Percentiles rank a stretch among this genome's conserved stretches.
These are phyloP conservation scores for Malassezia sympodialis DNA, from an alignment of 1,284 basidiomycete species.

Conservation along the genomic window DNA sequence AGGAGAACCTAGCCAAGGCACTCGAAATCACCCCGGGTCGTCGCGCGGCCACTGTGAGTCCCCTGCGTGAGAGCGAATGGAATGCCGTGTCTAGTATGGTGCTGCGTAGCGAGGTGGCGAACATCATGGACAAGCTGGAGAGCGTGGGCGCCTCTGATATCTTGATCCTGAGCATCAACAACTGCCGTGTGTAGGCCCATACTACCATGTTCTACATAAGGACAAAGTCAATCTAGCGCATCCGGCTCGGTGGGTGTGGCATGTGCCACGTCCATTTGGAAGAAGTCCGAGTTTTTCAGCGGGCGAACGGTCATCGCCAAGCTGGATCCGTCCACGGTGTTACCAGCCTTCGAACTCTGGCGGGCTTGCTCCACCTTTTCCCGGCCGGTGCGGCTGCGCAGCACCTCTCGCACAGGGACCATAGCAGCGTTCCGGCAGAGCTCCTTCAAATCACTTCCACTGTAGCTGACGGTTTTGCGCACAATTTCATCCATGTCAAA, in stretches of 20 bases:
- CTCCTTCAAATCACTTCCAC: conserved; percentile 86
- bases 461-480: conserved; percentile 63
- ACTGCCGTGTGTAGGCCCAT: conserved; percentile 70
- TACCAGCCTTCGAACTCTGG: neutral
- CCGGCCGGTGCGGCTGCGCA: conserved; percentile 34
- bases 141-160: conserved; percentile 78
- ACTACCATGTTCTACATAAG: neutral
- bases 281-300: conserved; percentile 41
- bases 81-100: conserved; percentile 89
- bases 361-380: conserved; percentile 23
- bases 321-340: neutral
- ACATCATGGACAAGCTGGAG: conserved; percentile 80
- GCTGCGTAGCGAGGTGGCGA: conserved; percentile 68
- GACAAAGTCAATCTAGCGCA: conserved; percentile 21
- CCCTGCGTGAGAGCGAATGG: conserved; percentile 72
- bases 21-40: conserved; percentile 74
- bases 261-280: conserved; percentile 31
- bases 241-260: conserved; percentile 28
- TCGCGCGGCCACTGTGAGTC: conserved; percentile 77
- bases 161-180: conserved; percentile 76
- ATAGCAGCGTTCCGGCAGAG: conserved; percentile 65
- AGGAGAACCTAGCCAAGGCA: conserved; percentile 59
- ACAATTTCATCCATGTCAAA: conserved; percentile 66
- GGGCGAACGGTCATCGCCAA: conserved; percentile 22
- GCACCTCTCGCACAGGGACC: conserved; percentile 45